Conservation (phyloP, 176 grass and related monocot genomes). For the Eremochloa ophiuroides region DNA sequence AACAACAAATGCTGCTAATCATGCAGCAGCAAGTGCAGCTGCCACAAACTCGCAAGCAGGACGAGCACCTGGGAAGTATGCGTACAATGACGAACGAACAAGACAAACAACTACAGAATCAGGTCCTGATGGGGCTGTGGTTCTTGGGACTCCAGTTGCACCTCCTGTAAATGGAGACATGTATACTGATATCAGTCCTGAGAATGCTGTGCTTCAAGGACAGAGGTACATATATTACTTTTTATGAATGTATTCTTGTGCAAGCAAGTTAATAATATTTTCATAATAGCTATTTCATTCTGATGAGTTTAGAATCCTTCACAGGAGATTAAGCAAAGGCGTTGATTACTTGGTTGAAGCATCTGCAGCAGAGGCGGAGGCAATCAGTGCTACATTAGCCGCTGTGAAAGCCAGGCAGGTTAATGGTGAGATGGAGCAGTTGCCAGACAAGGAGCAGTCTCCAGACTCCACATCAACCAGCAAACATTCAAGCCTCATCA, state of each 20-base stretch:
- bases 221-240: slow-evolving; percentile 55
- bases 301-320: not conserved
- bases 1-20: slow-evolving; percentile 88
- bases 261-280: not conserved
- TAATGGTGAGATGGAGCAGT: slow-evolving; percentile 74
- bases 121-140: slow-evolving; percentile 71
- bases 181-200: slow-evolving; percentile 93
- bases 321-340: slow-evolving; percentile 88
- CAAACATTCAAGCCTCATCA: slow-evolving; percentile 81
- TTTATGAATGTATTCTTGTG: not conserved
- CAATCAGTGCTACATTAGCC: slow-evolving; percentile 86
- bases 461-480: slow-evolving; percentile 64
- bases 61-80: slow-evolving; percentile 58
- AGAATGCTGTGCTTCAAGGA: slow-evolving; percentile 86
- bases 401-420: slow-evolving; percentile 87
- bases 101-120: slow-evolving; percentile 54
- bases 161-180: slow-evolving; percentile 97
- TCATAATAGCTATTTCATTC: not conserved
- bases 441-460: slow-evolving; percentile 52
- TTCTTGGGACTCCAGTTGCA: slow-evolving; percentile 92
- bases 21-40: slow-evolving; percentile 78
- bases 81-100: slow-evolving; percentile 61
- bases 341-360: slow-evolving; percentile 91
- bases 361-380: slow-evolving; percentile 88
- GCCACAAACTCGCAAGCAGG: slow-evolving; percentile 50